phyloP scores from a whole-genome alignment of 129 eudicot species.

The Smallanthus sonchifolius region DNA sequence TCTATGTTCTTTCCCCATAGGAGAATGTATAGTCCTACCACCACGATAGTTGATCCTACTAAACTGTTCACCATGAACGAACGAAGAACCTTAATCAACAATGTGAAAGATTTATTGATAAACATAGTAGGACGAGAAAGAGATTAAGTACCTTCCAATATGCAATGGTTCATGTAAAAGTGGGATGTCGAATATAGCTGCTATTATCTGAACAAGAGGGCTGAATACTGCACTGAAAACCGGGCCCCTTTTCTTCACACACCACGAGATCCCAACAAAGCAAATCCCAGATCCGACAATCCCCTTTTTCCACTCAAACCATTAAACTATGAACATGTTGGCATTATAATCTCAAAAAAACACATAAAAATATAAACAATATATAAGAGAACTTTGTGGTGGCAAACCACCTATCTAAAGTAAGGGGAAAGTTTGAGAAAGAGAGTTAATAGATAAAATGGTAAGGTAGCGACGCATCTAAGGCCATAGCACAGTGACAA shows the following conservation, averaged over 20 bases:
- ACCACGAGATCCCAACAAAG: conserved; percentile 73
- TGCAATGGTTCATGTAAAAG: conserved; percentile 61
- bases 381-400: too few relatives aligned
- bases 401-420: too few relatives aligned
- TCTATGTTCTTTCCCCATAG: conserved; percentile 68
- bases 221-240: conserved; percentile 79
- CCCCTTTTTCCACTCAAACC: conserved; percentile 44
- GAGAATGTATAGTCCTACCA: conserved; percentile 47
- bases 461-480: too few relatives aligned
- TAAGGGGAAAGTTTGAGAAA: too few relatives aligned
- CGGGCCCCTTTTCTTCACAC: conserved; percentile 78
- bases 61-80: conserved; percentile 27
- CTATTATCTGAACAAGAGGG: conserved; percentile 61
- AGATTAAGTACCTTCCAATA: conserved; percentile 57
- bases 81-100: background rate
- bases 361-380: too few relatives aligned
- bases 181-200: conserved; percentile 51
- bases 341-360: too few relatives aligned
- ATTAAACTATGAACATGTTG: background rate
- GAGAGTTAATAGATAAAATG: too few relatives aligned
- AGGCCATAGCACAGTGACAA: too few relatives aligned
- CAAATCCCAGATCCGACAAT: conserved; percentile 65
- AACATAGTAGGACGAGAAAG: background rate
- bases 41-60: conserved; percentile 43
- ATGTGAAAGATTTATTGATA: background rate